phyloP scores from a whole-genome alignment of 352 stramenopile species.

The Globisporangium cederbergense region DNA sequence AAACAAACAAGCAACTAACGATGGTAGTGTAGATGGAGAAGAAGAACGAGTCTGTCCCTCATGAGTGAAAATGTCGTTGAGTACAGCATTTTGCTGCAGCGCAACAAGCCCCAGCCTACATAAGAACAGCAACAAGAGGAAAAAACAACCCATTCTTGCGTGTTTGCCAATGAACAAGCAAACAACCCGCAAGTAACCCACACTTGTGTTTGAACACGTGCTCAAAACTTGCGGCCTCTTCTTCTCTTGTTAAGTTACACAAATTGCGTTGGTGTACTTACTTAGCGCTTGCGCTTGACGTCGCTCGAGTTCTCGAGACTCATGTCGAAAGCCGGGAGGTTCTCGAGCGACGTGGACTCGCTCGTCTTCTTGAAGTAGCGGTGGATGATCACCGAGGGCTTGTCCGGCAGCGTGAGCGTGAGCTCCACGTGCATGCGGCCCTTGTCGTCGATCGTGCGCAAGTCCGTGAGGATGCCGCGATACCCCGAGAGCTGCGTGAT shows the following conservation, averaged over 20 bases:
- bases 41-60: neutral
- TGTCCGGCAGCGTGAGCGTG: slow-evolving; percentile 69
- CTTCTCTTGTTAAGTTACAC: neutral
- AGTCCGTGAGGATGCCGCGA: slow-evolving; percentile 69
- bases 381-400: slow-evolving; percentile 71
- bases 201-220: neutral
- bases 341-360: slow-evolving; percentile 85
- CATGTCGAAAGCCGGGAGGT: slow-evolving; percentile 84
- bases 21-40: slow-evolving; percentile 6
- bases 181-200: neutral
- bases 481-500: slow-evolving; percentile 80
- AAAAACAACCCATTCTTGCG: neutral
- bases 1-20: neutral
- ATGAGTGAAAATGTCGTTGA: slow-evolving; percentile 13
- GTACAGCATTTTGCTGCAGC: neutral
- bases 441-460: slow-evolving; percentile 68
- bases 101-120: neutral
- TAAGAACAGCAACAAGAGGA: neutral
- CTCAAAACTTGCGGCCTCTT: neutral
- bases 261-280: neutral
- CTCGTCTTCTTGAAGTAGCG: slow-evolving; percentile 88
- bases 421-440: slow-evolving; percentile 84
- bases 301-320: slow-evolving; percentile 77
- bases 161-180: neutral
- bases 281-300: slow-evolving; percentile 83